These are phyloP conservation scores for Nigrospora osmanthi DNA, from an alignment of 2,329 filamentous ascomycete species.

Conservation along the genomic window DNA sequence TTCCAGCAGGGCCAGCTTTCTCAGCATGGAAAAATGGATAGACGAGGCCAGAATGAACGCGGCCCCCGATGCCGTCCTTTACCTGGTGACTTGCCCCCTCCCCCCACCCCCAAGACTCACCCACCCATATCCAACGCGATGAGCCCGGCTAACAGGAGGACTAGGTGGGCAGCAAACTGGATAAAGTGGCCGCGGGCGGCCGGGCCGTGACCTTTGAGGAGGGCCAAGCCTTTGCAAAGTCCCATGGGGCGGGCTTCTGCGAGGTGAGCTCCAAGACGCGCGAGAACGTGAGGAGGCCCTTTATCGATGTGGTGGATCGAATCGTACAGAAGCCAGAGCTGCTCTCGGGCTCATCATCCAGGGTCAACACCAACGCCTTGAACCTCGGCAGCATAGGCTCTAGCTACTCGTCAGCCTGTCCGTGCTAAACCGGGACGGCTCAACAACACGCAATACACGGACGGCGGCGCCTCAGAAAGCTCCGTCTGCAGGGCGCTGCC, in stretches of 20 bases:
- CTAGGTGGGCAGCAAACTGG: slow-evolving; percentile 42
- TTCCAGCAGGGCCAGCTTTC: slow-evolving; percentile 39
- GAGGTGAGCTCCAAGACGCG: slow-evolving; percentile 47
- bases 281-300: slow-evolving; percentile 41
- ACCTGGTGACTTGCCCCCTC: slow-evolving; percentile 32
- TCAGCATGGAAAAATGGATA: slow-evolving; percentile 45
- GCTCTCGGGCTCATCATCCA: slow-evolving; percentile 19
- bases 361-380: slow-evolving; percentile 16
- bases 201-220: slow-evolving; percentile 39
- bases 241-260: slow-evolving; percentile 38
- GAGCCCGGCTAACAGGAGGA: slow-evolving; percentile 3
- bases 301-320: slow-evolving; percentile 42
- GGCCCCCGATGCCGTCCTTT: slow-evolving; percentile 37
- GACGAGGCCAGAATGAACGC: slow-evolving; percentile 44
- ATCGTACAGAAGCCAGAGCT: slow-evolving; percentile 38
- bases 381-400: slow-evolving; percentile 16
- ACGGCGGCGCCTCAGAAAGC: no score
- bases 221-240: slow-evolving; percentile 35
- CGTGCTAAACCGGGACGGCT: slow-evolving; percentile 9
- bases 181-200: slow-evolving; percentile 29
- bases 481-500: no score
- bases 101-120: background rate
- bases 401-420: slow-evolving; percentile 16
- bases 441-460: no score
- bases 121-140: background rate